A percentile compares a stretch with the other conserved stretches of the same genome.
phyloP scores from a whole-genome alignment of 805 yeast genomes.

The Kazachstania psychrophila region DNA sequence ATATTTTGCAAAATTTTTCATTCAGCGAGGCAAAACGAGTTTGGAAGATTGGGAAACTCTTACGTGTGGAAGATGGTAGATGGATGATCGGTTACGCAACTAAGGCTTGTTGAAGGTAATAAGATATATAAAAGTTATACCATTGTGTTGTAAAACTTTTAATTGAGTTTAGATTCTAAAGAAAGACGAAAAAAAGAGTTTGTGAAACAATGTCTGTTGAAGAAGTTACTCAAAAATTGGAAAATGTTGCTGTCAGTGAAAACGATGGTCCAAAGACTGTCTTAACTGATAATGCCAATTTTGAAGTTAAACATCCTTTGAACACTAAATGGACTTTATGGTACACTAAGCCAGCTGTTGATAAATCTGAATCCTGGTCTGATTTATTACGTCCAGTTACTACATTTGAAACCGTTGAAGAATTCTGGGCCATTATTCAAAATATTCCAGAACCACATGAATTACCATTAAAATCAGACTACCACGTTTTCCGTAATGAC shows the following conservation, averaged over 20 bases:
- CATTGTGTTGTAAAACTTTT: no score
- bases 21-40: background rate
- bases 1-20: background rate
- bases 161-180: background rate
- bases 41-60: background rate
- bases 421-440: conserved; percentile 96
- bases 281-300: conserved; percentile 22
- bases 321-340: conserved; percentile 90
- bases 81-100: no score
- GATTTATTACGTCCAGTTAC: conserved; percentile 89
- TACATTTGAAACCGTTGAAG: conserved; percentile 89
- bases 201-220: conserved; percentile 26
- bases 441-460: conserved; percentile 87
- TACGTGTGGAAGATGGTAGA: no score
- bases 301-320: conserved; percentile 61
- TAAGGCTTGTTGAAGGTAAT: no score
- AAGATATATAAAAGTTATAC: no score
- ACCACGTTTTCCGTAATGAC: conserved; percentile 88
- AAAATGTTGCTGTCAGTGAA: conserved; percentile 18
- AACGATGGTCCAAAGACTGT: conserved; percentile 25
- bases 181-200: conserved; percentile 1
- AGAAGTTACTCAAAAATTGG: conserved; percentile 29
- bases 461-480: conserved; percentile 85
- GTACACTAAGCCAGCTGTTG: conserved; percentile 91
- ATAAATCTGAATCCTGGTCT: conserved; percentile 76